Conservation (phyloP, 2,329 filamentous ascomycete species). For the Trichoderma breve region DNA sequence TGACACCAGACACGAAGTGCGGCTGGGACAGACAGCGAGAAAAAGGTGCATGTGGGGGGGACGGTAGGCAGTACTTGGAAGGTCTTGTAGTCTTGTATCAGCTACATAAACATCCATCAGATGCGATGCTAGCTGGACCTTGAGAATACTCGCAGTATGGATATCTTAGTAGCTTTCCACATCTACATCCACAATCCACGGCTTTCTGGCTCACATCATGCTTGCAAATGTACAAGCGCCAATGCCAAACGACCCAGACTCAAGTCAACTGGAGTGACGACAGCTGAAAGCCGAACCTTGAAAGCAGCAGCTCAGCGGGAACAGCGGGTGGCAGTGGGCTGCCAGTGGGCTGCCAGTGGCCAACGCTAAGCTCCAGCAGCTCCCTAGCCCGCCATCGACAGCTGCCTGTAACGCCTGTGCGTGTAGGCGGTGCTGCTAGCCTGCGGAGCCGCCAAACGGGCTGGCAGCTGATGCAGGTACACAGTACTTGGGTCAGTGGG, state of each 20-base stretch:
- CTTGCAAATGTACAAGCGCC: not conserved
- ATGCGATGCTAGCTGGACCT: not conserved
- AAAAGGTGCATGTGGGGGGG: not conserved
- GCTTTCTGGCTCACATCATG: not conserved
- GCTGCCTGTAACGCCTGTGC: not conserved
- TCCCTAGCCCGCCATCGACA: not conserved
- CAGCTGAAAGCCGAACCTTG: not conserved
- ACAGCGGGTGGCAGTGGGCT: conserved; percentile 15
- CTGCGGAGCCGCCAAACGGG: conserved; percentile 1
- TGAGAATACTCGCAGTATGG: not conserved
- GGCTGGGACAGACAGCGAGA: not conserved
- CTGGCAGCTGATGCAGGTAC: conserved; percentile 13
- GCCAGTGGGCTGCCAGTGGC: conserved; percentile 16
- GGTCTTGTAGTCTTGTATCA: not conserved
- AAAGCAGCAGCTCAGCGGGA: conserved; percentile 6
- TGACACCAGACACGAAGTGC: not conserved
- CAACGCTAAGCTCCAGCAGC: not conserved
- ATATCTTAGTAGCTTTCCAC: not conserved
- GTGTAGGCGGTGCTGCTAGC: conserved; percentile 1
- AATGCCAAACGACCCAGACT: not conserved
- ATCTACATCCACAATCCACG: not conserved
- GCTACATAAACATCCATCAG: not conserved
- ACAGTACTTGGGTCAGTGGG: conserved; percentile 3
- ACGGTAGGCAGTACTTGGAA: not conserved
- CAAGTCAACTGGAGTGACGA: not conserved